phyloP scores from a whole-genome alignment of 2,329 filamentous ascomycete genomes.

The Whalleya microplaca region DNA sequence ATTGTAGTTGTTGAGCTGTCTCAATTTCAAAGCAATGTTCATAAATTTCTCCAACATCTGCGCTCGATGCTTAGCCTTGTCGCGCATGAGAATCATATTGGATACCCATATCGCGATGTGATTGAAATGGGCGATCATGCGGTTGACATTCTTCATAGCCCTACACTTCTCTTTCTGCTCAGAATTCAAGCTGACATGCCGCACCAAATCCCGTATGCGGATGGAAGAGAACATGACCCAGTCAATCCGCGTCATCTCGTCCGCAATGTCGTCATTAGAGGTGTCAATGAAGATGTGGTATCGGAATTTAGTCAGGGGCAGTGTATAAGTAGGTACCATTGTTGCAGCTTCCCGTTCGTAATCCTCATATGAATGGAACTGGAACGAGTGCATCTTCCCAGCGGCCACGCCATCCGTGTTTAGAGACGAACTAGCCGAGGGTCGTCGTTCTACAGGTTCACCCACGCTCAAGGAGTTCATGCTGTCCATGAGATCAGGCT shows the following conservation, averaged over 20 bases:
- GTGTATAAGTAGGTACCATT: slow-evolving; percentile 70
- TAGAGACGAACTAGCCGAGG: slow-evolving; percentile 50
- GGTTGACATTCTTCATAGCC: slow-evolving; percentile 83
- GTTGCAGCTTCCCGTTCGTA: slow-evolving; percentile 78
- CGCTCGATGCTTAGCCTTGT: slow-evolving; percentile 94
- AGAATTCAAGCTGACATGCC: slow-evolving; percentile 79
- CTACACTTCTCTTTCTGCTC: slow-evolving; percentile 75
- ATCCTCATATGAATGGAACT: slow-evolving; percentile 71
- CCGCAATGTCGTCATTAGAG: slow-evolving; percentile 81
- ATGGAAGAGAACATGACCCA: slow-evolving; percentile 99
- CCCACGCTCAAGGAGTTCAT: slow-evolving; percentile 55
- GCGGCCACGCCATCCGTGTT: slow-evolving; percentile 43
- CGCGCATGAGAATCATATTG: slow-evolving; percentile 83
- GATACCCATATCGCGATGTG: slow-evolving; percentile 82
- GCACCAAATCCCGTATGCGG: slow-evolving; percentile 86
- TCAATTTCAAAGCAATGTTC: slow-evolving; percentile 81
- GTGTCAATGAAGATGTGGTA: slow-evolving; percentile 92
- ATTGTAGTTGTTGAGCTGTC: slow-evolving; percentile 96
- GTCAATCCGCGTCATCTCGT: slow-evolving; percentile 92
- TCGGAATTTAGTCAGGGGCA: slow-evolving; percentile 79
- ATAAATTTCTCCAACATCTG: slow-evolving; percentile 95
- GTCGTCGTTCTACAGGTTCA: slow-evolving; percentile 45
- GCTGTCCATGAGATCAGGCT: slow-evolving; percentile 46
- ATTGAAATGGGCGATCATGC: slow-evolving; percentile 93
- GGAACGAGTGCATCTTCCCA: slow-evolving; percentile 49